Evolutionary conservation across 164 flowering plant species (phyloP).

Genomic region (Liriodendron chinense): DNA sequence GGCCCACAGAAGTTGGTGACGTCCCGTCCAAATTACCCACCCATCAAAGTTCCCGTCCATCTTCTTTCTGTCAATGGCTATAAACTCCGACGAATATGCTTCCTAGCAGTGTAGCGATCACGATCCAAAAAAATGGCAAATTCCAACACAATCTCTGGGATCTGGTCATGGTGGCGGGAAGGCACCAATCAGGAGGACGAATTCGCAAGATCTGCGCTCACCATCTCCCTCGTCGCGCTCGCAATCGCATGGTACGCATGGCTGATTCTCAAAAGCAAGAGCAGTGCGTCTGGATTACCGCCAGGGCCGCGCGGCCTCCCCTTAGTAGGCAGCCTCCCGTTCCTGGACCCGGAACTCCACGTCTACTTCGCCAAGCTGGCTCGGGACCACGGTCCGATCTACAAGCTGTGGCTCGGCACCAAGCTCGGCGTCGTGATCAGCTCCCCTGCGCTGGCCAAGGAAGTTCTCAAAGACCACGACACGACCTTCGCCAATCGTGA

Average conservation of each 20-base stretch:
- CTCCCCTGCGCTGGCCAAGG: conserved; percentile 38
- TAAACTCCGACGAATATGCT: too few species aligned
- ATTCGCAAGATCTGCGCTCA: conserved; percentile 4
- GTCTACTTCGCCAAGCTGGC: conserved; percentile 31
- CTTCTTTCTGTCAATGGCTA: too few species aligned
- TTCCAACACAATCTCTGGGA: not conserved
- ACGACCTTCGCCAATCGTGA: conserved; percentile 44
- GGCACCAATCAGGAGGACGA: conserved; percentile 1
- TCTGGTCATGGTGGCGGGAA: conserved; percentile 16
- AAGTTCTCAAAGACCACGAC: conserved; percentile 48
- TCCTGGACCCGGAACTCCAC: conserved; percentile 44
- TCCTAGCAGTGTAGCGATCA: too few species aligned
- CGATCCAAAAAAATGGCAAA: not conserved
- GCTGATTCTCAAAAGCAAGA: not conserved
- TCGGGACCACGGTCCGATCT: conserved; percentile 39
- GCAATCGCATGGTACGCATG: conserved; percentile 5
- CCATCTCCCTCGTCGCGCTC: not conserved
- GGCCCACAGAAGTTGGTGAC: too few species aligned
- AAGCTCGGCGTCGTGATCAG: conserved; percentile 35
- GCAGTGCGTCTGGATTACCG: conserved; percentile 27
- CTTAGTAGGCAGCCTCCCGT: conserved; percentile 45
- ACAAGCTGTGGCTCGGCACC: conserved; percentile 34
- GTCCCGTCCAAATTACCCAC: too few species aligned
- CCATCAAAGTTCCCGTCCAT: too few species aligned
- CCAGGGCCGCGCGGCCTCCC: conserved; percentile 59